Percentiles rank a stretch among this genome's conserved stretches.
Conservation (phyloP, 2,329 filamentous ascomycete genomes). For the Chalara sp. region DNA sequence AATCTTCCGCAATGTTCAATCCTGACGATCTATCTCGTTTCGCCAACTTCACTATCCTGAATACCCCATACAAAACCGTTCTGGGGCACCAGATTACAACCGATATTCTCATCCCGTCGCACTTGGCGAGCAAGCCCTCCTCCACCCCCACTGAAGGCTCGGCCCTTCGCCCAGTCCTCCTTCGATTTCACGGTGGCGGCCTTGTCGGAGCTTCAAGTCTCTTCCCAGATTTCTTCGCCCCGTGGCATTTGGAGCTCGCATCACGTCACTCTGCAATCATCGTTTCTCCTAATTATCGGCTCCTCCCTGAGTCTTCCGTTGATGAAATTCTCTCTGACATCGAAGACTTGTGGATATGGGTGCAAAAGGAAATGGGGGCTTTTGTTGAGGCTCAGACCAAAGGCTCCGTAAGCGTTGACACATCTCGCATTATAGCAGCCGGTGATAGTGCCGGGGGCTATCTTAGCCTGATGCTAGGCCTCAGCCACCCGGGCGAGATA, state of each 20-base stretch:
- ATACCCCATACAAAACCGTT: too few species aligned
- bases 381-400: slow-evolving; percentile 3
- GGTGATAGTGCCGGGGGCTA: slow-evolving; percentile 12
- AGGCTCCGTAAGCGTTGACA: slow-evolving; percentile 6
- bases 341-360: slow-evolving; percentile 41
- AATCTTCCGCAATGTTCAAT: too few species aligned
- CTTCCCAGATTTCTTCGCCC: slow-evolving; percentile 21
- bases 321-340: slow-evolving; percentile 40
- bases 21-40: too few species aligned
- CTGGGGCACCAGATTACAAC: too few species aligned
- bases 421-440: slow-evolving; percentile 4
- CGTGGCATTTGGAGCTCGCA: slow-evolving; percentile 33
- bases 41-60: too few species aligned
- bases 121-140: too few species aligned
- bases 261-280: slow-evolving; percentile 34
- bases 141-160: too few species aligned
- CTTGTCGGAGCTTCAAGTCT: not conserved
- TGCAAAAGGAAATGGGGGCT: slow-evolving; percentile 15
- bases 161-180: too few species aligned
- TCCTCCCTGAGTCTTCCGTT: slow-evolving; percentile 41
- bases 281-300: slow-evolving; percentile 41
- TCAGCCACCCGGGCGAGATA: slow-evolving; percentile 7
- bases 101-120: too few species aligned
- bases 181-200: too few species aligned
- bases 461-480: slow-evolving; percentile 5